Base-by-base conservation (phyloP, 306 rosid species). In the Astragalus glycyphyllos region DNA sequence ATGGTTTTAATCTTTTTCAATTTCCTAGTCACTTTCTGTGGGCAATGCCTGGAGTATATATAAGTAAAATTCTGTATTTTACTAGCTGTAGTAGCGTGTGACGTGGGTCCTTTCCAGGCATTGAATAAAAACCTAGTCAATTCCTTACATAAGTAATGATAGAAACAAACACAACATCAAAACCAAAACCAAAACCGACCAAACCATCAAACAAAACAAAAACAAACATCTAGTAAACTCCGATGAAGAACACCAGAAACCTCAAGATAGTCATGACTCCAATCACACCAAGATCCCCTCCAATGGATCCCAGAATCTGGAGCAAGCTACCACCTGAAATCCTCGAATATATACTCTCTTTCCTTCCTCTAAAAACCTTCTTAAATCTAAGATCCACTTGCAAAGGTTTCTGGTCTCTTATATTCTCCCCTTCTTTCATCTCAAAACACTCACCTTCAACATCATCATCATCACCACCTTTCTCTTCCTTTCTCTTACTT, bases 281-380 rank as follows among this genome's bases (percentile, higher is more conserved):
- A 32, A 20, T 20, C 10, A 14, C 71, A 5, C 64, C 71, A 12
- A 71, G 20, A n/a, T 61, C 50, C 2, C 69, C 72, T 55, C 56
- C 44, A 42, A 87, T 94, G 99, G 99, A 90, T 77, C 88, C 92
- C 38, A 56, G 8, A 13, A 89, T 94, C 60, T 94, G 99, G 99
- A 79, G 92, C 86, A 79, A 62, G 14, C 44, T 94, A 5, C 99
- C 96, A 5, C 71, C 79, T 2, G 99, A 89, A 47, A 84, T 89
- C 5, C 88, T 91, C 0, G 99, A 89, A 68, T 78, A 65, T 35
- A 17, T 91, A 5, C 96, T 94, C 71, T 82, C 92, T 5, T 82
- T 83, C 17, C 88, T 94, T 3, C 97, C 99, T 42, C 71, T 91
- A 7, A 94, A 83, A 65, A 73, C 72, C 54, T 79, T 89, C 73